Base-by-base conservation (phyloP, 176 grass and related monocot genomes). In the Zoysia pacifica region DNA sequence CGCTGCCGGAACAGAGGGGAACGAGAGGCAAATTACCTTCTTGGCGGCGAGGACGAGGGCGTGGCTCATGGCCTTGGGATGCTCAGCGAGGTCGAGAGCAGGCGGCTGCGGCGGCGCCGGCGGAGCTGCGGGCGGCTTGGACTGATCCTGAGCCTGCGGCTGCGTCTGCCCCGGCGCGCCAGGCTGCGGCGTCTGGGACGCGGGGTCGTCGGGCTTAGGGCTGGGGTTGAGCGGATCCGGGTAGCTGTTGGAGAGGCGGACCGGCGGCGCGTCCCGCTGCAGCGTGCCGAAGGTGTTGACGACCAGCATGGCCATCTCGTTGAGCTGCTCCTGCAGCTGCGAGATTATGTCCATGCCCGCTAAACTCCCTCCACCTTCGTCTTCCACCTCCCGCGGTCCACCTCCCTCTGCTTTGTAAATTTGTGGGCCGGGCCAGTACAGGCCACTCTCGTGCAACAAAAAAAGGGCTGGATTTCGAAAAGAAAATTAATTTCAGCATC, bases 241-340 rank as follows among this genome's bases (percentile, higher is more conserved):
- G 87, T 97, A 97, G 72, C 90, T 85, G 37, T 6, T 87, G 28
- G 95, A 97, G 65, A 97, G 89, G 38, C 92, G 95, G 44, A 93
- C 95, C 2, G 95, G 92, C 18, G 85, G 92, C 14, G 92, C 90
- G 72, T 98, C 95, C 37, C 95, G 77, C 87, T 94, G 92, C 47
- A 98, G 86, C 36, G 92, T 98, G 62, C 95, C 95, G 71, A 94
- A 98, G 12, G 95, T 94, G 77, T 98, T 98, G 67, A 98, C 80
- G 11, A 88, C 75, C 36, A 98, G 51, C 81, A 98, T 59, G n/a
- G 92, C 90, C 44, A 94, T 89, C 56, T 89, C 79, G 77, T 93
- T 94, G 3, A 98, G 92, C 87, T 94, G 90, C 62, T 98, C 92
- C 73, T 98, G 95, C 62, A 98, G 89, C 85, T 98, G 95, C 80